Conservation (phyloP, 2,329 filamentous ascomycete species). For the Didymella keratinophila region DNA sequence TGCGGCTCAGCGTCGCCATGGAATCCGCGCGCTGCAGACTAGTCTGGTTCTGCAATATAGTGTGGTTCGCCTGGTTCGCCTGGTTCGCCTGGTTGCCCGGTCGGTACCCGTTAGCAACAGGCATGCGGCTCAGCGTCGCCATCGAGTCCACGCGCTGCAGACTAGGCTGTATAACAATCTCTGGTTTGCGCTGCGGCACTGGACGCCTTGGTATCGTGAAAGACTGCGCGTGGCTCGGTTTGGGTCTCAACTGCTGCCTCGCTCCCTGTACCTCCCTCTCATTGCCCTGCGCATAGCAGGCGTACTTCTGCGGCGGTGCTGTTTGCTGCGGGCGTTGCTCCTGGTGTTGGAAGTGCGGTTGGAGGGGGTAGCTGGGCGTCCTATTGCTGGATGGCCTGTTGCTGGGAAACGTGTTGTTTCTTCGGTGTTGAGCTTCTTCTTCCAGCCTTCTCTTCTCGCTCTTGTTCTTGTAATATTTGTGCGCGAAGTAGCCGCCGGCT, state of each 20-base stretch:
- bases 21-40: slow-evolving; percentile 44
- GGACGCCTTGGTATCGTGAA: slow-evolving; percentile 41
- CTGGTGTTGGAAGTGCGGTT: slow-evolving; percentile 21
- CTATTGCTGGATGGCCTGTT: slow-evolving; percentile 2
- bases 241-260: slow-evolving; percentile 13
- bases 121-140: slow-evolving; percentile 46
- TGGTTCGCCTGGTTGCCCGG: slow-evolving; percentile 21
- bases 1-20: slow-evolving; percentile 44
- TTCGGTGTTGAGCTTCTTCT: slow-evolving; percentile 35
- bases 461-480: slow-evolving; percentile 48
- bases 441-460: slow-evolving; percentile 41
- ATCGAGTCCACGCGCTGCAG: slow-evolving; percentile 45
- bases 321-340: slow-evolving; percentile 26
- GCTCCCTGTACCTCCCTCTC: too few relatives aligned
- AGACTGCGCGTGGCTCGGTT: slow-evolving; percentile 31
- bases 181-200: slow-evolving; percentile 34
- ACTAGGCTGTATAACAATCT: slow-evolving; percentile 40
- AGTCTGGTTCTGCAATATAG: slow-evolving; percentile 24
- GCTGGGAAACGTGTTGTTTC: slow-evolving; percentile 43
- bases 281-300: slow-evolving; percentile 26
- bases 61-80: too few relatives aligned
- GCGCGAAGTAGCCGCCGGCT: slow-evolving; percentile 46
- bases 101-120: slow-evolving; percentile 43
- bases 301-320: slow-evolving; percentile 37
- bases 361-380: slow-evolving; percentile 26